Evolutionary conservation across 225 moss, liverwort and hornwort genomes (phyloP).

Genomic region (Ulota crispa): DNA sequence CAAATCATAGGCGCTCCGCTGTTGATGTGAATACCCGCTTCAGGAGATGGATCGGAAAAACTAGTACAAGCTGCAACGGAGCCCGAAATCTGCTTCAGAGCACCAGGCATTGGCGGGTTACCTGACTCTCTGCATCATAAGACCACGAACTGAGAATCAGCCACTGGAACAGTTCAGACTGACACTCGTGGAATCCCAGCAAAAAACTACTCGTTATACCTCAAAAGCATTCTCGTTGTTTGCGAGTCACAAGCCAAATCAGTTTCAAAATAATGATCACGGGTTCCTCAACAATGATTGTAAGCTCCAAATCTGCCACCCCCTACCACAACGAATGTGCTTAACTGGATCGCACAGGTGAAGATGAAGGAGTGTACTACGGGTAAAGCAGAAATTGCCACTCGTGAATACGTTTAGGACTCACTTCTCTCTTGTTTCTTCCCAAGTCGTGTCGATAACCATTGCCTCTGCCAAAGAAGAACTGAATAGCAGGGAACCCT

Average conservation of each 20-base stretch:
- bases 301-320: neutral
- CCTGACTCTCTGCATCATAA: slow-evolving; percentile 25
- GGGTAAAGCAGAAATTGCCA: neutral
- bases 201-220: neutral
- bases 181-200: neutral
- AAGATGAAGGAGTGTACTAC: neutral
- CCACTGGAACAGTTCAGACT: neutral
- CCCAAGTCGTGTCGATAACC: slow-evolving; percentile 17
- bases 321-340: neutral
- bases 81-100: slow-evolving; percentile 7
- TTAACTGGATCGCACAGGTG: neutral
- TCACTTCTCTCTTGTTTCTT: slow-evolving; percentile 21
- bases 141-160: slow-evolving; percentile 13
- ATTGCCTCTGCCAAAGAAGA: slow-evolving; percentile 24
- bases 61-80: slow-evolving; percentile 13
- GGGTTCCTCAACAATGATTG: neutral
- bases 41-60: neutral
- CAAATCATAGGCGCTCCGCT: neutral
- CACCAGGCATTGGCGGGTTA: neutral
- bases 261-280: neutral
- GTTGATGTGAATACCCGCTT: slow-evolving; percentile 3
- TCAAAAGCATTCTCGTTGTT: neutral
- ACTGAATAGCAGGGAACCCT: neutral
- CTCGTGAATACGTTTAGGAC: neutral
- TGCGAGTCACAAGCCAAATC: neutral